Conservation (phyloP, 2,329 filamentous ascomycete genomes). For the Ampelomyces quisqualis region DNA sequence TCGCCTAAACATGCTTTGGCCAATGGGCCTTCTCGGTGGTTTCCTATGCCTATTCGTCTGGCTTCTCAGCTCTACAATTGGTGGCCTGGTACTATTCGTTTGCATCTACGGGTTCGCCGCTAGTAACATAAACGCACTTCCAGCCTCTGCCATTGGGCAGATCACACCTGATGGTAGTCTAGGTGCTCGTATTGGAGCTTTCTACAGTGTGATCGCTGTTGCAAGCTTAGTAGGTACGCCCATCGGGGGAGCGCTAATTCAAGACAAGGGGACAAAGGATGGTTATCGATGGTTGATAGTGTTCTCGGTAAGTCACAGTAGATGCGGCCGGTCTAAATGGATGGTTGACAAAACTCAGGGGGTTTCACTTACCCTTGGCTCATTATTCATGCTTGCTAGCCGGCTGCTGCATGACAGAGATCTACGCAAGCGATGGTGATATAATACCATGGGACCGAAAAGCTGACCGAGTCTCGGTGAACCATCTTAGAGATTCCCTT, state of each 20-base stretch:
- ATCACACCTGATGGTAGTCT: conserved; percentile 70
- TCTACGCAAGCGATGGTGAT: conserved; percentile 16
- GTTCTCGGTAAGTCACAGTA: conserved; percentile 22
- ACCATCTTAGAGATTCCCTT: too few relatives aligned
- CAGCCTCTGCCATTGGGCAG: conserved; percentile 66
- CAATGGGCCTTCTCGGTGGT: conserved; percentile 47
- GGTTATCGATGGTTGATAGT: conserved; percentile 29
- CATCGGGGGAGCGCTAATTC: conserved; percentile 57
- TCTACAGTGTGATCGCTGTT: conserved; percentile 63
- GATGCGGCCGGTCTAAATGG: background rate
- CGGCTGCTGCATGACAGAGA: conserved; percentile 18
- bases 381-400: conserved; percentile 23
- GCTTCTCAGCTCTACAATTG: conserved; percentile 52
- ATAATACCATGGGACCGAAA: too few relatives aligned
- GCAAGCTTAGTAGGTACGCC: conserved; percentile 68
- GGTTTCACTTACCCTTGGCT: conserved; percentile 15
- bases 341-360: conserved; percentile 10
- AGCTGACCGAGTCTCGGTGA: too few relatives aligned
- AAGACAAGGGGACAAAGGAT: conserved; percentile 13
- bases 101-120: conserved; percentile 69
- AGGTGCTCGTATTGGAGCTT: conserved; percentile 65
- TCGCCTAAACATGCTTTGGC: conserved; percentile 56
- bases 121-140: conserved; percentile 65
- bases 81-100: conserved; percentile 63
- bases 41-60: conserved; percentile 58